These are phyloP conservation scores for Boechera divaricarpa DNA, from an alignment of 345 rosid species.

Conservation along the genomic window DNA sequence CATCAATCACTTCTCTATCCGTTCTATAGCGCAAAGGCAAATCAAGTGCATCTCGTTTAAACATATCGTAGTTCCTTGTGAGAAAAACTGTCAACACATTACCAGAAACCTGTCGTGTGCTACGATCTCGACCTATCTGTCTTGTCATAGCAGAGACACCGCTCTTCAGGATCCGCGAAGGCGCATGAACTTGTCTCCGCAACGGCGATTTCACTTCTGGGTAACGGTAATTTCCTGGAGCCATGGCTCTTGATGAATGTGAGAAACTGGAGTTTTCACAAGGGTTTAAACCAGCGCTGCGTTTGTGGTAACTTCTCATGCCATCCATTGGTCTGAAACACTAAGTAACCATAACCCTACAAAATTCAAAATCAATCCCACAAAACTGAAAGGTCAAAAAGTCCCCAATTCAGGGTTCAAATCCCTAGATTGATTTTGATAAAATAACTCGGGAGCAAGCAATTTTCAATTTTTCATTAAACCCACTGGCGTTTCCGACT, in stretches of 20 bases:
- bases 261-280: conserved; percentile 57
- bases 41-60: conserved; percentile 4
- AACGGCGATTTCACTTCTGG: conserved; percentile 43
- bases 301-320: conserved; percentile 55
- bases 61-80: not conserved
- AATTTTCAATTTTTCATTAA: not conserved
- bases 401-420: conserved; percentile 28
- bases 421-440: not conserved
- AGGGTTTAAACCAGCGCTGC: conserved; percentile 44
- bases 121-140: conserved; percentile 2
- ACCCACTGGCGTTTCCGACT: conserved; percentile 4
- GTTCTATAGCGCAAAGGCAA: not conserved
- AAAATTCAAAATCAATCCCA: conserved; percentile 13
- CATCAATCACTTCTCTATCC: conserved; percentile 40
- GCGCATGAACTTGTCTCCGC: conserved; percentile 43
- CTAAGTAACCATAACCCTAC: conserved; percentile 41
- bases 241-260: conserved; percentile 32
- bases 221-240: conserved; percentile 39
- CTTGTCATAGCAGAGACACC: conserved; percentile 12
- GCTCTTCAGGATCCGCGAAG: conserved; percentile 25
- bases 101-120: conserved; percentile 19
- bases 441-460: conserved; percentile 24
- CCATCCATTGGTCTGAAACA: conserved; percentile 52
- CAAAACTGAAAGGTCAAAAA: conserved; percentile 18
- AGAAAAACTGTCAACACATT: conserved; percentile 16